phyloP scores from a whole-genome alignment of 2,329 filamentous ascomycete species.

The Dryadomyces quercus-mongolicae region DNA sequence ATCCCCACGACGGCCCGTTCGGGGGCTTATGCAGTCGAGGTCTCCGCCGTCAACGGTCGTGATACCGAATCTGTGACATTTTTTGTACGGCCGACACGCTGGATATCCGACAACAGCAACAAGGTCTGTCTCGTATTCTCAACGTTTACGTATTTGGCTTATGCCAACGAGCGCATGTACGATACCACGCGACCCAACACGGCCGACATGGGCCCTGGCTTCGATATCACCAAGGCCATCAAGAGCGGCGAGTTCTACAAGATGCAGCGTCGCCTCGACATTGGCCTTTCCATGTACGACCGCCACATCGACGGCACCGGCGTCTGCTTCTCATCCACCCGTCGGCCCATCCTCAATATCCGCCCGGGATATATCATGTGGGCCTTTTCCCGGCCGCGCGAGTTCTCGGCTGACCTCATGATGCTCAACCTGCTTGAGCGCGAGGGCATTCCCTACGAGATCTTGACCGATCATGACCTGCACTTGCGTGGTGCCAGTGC shows the following conservation, averaged over 20 bases:
- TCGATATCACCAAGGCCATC: background rate
- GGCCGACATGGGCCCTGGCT: background rate
- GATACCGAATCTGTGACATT: background rate
- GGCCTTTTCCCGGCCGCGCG: constrained; percentile 21
- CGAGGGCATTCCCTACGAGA: constrained; percentile 18
- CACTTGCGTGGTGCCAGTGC: constrained; percentile 14
- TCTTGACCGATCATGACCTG: constrained; percentile 25
- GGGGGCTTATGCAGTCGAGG: constrained; percentile 2
- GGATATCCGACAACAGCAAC: background rate
- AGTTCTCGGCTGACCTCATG: constrained; percentile 22
- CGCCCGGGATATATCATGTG: constrained; percentile 23
- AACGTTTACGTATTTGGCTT: constrained; percentile 5
- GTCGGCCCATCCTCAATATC: constrained; percentile 24
- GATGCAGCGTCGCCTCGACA: constrained; percentile 13
- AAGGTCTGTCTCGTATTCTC: constrained; percentile 4
- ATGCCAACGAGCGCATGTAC: constrained; percentile 6
- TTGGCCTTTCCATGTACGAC: constrained; percentile 27
- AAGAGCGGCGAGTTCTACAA: background rate
- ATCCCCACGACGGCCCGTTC: background rate
- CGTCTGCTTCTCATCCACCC: constrained; percentile 18
- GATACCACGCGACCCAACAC: background rate
- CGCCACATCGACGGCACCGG: constrained; percentile 23
- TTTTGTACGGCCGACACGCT: constrained; percentile 2
- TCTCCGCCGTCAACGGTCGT: background rate
- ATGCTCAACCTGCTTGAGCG: constrained; percentile 23